These are phyloP conservation scores for Teunomyces atbi DNA, from an alignment of 805 yeast species.

Conservation along the genomic window DNA sequence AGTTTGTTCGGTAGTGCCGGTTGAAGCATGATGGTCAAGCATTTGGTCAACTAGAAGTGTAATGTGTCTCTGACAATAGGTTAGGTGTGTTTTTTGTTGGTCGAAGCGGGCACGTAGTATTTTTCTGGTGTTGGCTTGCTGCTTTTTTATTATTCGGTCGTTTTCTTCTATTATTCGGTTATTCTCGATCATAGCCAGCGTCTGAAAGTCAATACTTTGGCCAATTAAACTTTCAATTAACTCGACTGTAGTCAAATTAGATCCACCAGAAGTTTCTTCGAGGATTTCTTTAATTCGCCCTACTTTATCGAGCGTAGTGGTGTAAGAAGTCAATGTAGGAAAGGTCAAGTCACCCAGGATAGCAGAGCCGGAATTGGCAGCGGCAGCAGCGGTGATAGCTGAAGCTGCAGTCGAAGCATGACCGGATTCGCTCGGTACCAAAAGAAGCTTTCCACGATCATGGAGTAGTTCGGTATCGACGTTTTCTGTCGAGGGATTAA, in stretches of 20 bases:
- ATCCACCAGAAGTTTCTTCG: background rate
- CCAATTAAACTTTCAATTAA: background rate
- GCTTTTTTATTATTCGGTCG: constrained; percentile 6
- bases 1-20: background rate
- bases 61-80: background rate
- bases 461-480: background rate
- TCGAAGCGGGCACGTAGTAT: constrained; percentile 5
- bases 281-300: background rate
- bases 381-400: background rate
- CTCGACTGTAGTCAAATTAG: background rate
- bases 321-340: constrained; percentile 1
- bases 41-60: background rate
- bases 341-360: background rate
- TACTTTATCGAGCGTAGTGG: background rate
- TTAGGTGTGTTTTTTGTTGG: background rate
- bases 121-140: constrained; percentile 4
- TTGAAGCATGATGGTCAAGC: background rate
- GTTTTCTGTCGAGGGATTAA: background rate
- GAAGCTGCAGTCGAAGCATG: background rate
- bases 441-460: background rate
- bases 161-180: constrained; percentile 5
- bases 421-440: background rate
- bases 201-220: constrained; percentile 2
- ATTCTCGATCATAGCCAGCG: constrained; percentile 3
- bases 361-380: background rate